Base-by-base conservation (phyloP, 805 yeast species). In the Hanseniaspora singularis region DNA sequence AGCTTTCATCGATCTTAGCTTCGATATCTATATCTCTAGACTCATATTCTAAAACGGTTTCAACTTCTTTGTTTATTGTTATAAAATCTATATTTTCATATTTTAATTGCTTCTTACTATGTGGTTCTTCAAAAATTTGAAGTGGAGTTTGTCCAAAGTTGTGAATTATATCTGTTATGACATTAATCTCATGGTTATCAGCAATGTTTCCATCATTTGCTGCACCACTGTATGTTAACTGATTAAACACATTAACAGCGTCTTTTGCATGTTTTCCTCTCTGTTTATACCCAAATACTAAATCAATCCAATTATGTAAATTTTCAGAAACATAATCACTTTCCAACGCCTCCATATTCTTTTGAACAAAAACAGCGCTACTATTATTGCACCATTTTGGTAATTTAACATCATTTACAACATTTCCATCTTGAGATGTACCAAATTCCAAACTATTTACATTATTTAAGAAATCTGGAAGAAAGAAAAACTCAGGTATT, bases 131-230 rank as follows among this genome's bases (percentile, higher is more conserved):
- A 54, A 87, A 84, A 10, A 87, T 64, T 54, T 81, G 83, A 40
- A 72, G 57, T 1, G 96, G 96, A 0, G 94, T 86, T 58, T 86
- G 96, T 0, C 96, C 96, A 68, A 86, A 86, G 61, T 86, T 86
- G 58, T 87, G 92, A 43, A 86, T 86, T 54, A 82, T 81, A 1
- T 94, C 88, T 19, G 85, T 81, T 2, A 81, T 70, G 1, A 94
- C 89, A 32, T 77, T 68, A 52, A 79, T 71, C 60, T 86, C 94
- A 51, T 72, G 69, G 31, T 77, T 85, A 57, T 85, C 88, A 50
- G 74, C 69, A 49, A 86, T 79, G 19, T 69, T 70, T 51, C 84
- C 94, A 46, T 86, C 64, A 57, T 86, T 77, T 16, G 83, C 78
- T 0, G 88, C 84, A 2, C 95, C 95, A 46, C 80, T 80, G 57